Evolutionary conservation across 257 asterid genomes (phyloP).

Genomic region (Avicennia marina): DNA sequence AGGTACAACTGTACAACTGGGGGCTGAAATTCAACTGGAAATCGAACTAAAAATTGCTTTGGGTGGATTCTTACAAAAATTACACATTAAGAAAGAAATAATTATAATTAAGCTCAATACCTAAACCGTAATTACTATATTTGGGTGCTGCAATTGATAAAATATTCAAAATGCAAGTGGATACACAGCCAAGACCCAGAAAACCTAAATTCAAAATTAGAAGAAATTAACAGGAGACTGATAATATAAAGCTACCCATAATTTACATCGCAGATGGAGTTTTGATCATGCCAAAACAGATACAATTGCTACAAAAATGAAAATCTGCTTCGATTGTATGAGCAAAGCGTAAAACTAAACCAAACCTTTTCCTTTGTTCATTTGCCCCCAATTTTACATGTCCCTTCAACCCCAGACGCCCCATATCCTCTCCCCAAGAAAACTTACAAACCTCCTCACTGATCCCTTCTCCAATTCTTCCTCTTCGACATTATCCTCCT

Average conservation of each 20-base stretch:
- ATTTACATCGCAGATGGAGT: slow-evolving; percentile 31
- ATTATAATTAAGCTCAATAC: not conserved
- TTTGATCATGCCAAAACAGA: slow-evolving; percentile 21
- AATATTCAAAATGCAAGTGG: not conserved
- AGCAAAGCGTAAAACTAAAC: slow-evolving; percentile 19
- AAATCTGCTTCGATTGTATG: slow-evolving; percentile 20
- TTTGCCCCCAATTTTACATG: not conserved
- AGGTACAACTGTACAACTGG: too few relatives aligned
- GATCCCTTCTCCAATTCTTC: slow-evolving; percentile 51
- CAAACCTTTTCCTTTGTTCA: slow-evolving; percentile 21
- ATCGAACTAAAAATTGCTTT: too few relatives aligned
- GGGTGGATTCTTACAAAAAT: too few relatives aligned
- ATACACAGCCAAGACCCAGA: slow-evolving; percentile 1
- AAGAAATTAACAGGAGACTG: slow-evolving; percentile 4
- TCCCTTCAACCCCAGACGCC: slow-evolving; percentile 55
- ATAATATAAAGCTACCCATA: slow-evolving; percentile 15
- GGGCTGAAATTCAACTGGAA: too few relatives aligned
- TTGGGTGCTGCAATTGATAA: not conserved
- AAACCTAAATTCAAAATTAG: not conserved
- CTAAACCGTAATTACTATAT: not conserved
- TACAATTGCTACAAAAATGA: slow-evolving; percentile 31
- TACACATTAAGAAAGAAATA: too few relatives aligned
- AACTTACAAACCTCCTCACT: slow-evolving; percentile 54
- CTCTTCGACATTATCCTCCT: slow-evolving; percentile 24
- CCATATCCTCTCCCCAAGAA: slow-evolving; percentile 70